Evolutionary conservation across 805 yeast genomes (phyloP).

Genomic region (Candida golubevii): DNA sequence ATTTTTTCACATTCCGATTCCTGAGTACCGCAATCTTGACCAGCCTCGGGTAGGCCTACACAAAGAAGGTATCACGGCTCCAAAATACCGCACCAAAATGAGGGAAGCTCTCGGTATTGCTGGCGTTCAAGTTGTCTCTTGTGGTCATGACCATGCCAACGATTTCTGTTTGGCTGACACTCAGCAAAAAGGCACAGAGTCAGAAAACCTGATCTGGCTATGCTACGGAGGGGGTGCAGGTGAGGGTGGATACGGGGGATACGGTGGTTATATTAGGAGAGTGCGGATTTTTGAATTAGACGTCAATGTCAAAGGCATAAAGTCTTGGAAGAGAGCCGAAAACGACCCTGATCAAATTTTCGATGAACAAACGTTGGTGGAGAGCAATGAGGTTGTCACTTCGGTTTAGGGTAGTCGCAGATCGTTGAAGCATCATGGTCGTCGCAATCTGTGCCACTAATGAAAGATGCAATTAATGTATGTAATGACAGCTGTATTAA

Average conservation of each 20-base stretch:
- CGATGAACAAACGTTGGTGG: constrained; percentile 49
- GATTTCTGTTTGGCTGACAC: constrained; percentile 75
- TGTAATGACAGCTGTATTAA: no score
- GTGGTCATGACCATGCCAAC: constrained; percentile 95
- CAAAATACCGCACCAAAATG: constrained; percentile 65
- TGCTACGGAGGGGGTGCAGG: constrained; percentile 95
- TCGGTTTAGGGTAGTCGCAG: background rate
- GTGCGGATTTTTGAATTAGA: constrained; percentile 69
- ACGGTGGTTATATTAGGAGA: constrained; percentile 81
- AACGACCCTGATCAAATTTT: constrained; percentile 43
- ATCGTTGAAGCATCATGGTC: no score
- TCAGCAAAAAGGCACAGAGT: constrained; percentile 19
- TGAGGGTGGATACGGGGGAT: constrained; percentile 95
- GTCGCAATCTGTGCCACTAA: no score
- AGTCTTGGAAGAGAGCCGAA: constrained; percentile 73
- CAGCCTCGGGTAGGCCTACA: constrained; percentile 54
- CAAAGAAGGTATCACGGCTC: constrained; percentile 78
- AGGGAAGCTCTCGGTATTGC: constrained; percentile 53
- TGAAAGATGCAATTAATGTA: no score
- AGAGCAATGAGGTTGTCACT: constrained; percentile 7
- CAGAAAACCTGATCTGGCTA: constrained; percentile 56
- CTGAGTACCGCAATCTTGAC: constrained; percentile 62
- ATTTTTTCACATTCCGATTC: constrained; percentile 90
- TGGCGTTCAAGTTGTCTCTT: constrained; percentile 71
- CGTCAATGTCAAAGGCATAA: constrained; percentile 40